Percentiles rank a stretch among this genome's conserved stretches.
Conservation (phyloP, 495 filamentous ascomycete species). For the Aspergillus campestris region DNA sequence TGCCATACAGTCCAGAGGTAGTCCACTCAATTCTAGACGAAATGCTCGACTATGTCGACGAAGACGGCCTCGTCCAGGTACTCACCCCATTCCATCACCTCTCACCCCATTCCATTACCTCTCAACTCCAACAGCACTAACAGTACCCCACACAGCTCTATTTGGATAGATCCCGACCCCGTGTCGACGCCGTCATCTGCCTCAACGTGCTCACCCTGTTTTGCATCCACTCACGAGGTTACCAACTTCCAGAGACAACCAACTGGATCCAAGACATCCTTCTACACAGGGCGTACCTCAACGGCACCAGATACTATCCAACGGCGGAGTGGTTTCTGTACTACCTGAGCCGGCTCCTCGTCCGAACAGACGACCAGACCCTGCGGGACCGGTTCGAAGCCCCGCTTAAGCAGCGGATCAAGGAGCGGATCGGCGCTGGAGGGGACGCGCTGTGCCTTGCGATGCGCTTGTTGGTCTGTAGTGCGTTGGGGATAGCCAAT, state of each 20-base stretch:
- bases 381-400: not conserved
- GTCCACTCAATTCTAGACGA: constrained; percentile 12
- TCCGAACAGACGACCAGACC: not conserved
- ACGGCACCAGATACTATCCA: constrained; percentile 17
- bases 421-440: constrained; percentile 5
- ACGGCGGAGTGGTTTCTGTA: constrained; percentile 15
- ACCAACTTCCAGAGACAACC: constrained; percentile 35
- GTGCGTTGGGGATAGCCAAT: constrained; percentile 2
- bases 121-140: not conserved
- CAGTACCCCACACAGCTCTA: constrained; percentile 7
- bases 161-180: constrained; percentile 6
- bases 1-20: not conserved
- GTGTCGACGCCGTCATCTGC: constrained; percentile 14
- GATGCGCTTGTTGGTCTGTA: constrained; percentile 11
- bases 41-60: constrained; percentile 8
- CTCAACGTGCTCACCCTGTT: constrained; percentile 15
- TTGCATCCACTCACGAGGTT: constrained; percentile 9
- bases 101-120: not conserved
- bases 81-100: not conserved
- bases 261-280: constrained; percentile 12
- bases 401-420: constrained; percentile 5
- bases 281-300: constrained; percentile 10
- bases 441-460: constrained; percentile 9
- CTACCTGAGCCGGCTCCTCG: constrained; percentile 6
- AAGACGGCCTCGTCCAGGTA: constrained; percentile 12